Conservation (phyloP, 257 asterid species). For the Penstemon eatonii region DNA sequence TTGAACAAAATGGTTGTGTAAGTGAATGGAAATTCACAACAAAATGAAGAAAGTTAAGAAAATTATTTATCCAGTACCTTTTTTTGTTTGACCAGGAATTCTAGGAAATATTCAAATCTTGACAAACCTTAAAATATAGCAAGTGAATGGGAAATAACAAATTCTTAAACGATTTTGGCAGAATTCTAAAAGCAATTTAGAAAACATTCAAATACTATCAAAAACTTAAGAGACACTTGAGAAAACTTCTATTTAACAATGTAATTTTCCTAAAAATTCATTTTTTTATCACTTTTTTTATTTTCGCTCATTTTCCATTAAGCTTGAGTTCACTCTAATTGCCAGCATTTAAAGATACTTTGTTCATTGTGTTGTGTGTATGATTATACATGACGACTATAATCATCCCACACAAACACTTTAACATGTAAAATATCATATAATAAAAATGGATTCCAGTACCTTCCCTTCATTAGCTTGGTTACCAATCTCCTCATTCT, state of each 20-base stretch:
- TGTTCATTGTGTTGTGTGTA: background rate
- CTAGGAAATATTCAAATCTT: too few species aligned
- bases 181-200: background rate
- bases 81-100: too few species aligned
- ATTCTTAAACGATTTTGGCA: background rate
- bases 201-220: too few species aligned
- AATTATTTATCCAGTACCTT: too few species aligned
- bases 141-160: too few species aligned
- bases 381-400: background rate
- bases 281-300: too few species aligned
- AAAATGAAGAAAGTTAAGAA: too few species aligned
- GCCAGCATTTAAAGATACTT: constrained; percentile 10
- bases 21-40: too few species aligned
- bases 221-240: too few species aligned
- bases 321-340: constrained; percentile 9
- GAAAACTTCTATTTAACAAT: background rate
- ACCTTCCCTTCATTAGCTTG: constrained; percentile 99
- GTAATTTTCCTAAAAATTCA: too few species aligned
- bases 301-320: background rate
- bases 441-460: constrained; percentile 16
- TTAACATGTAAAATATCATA: constrained; percentile 1
- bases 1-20: too few species aligned
- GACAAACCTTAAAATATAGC: too few species aligned
- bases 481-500: constrained; percentile 96
- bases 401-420: background rate